Base-by-base conservation (phyloP, 805 yeast genomes). In the Pichia membranifaciens region DNA sequence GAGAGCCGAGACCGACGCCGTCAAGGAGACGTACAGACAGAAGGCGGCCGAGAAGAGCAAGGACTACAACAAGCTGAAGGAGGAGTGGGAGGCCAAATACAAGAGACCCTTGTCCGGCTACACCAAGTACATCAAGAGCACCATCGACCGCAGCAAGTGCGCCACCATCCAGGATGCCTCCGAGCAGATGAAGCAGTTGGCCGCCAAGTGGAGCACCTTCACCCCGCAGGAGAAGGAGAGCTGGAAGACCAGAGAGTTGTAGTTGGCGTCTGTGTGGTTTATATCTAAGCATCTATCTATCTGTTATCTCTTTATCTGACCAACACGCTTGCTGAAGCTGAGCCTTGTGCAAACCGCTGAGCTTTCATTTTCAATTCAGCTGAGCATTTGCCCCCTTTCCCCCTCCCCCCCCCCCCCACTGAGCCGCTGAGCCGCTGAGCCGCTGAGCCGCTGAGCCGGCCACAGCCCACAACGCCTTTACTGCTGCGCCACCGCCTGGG, bases 61-160 rank as follows among this genome's bases (percentile, higher is more conserved):
- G 13, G 25, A 51, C 33, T 54, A 58, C 21, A 20, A 21, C 1
- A 42, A 44, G 18, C 54, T 46, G 4, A n/a, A 54, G 21, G 55
- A 51, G 1, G 59, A 51, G 2, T 62, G 66, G 66, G 52, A 51
- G 18, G 50, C 39, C 8, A 59, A 59, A 34, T 58, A 54, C 33
- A 55, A 55, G 15, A 48, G 46, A 20, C 55, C 56, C 34, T 45
- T 54, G 9, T 38, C 54, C 8, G 59, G 58, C 20, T 62, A 59
- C 49, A 47, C 44, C 29, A 56, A 55, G 35, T 62, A 54, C 38
- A 48, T 56, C 38, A 51, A 53, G 41, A 47, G 42, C 6, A 48
- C 50, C 21, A 54, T 51, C 31, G 47, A 48, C 16, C 50, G 48
- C 25, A 31, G 54, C 7, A 42, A 45, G n/a, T 51, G 51, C 9